These are phyloP conservation scores for Clavariopsis aquatica DNA, from an alignment of 495 filamentous ascomycete genomes.

Conservation along the genomic window DNA sequence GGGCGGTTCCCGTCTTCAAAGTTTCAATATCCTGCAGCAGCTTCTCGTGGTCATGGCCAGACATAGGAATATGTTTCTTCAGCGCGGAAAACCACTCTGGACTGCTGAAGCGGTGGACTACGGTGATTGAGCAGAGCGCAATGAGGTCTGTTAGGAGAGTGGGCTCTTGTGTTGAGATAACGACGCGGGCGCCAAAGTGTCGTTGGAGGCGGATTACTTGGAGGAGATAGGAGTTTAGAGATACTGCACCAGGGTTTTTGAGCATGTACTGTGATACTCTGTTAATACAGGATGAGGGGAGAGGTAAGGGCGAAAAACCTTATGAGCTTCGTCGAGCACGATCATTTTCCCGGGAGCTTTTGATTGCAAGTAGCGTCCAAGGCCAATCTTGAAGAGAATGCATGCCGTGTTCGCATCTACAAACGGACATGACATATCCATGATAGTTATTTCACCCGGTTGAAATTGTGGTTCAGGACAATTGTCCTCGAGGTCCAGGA, in stretches of 20 bases:
- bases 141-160: slow-evolving; percentile 70
- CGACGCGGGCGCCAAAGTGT: slow-evolving; percentile 64
- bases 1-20: slow-evolving; percentile 15
- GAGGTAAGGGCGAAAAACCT: slow-evolving; percentile 43
- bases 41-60: slow-evolving; percentile 28
- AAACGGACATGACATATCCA: slow-evolving; percentile 75
- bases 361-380: slow-evolving; percentile 17
- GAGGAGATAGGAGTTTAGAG: slow-evolving; percentile 65
- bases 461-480: slow-evolving; percentile 21
- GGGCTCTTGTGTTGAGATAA: slow-evolving; percentile 79
- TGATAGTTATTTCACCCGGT: slow-evolving; percentile 64
- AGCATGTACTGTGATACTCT: slow-evolving; percentile 54
- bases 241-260: slow-evolving; percentile 47
- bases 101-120: slow-evolving; percentile 74
- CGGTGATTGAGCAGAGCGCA: slow-evolving; percentile 67
- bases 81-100: slow-evolving; percentile 68
- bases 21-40: slow-evolving; percentile 8
- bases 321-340: slow-evolving; percentile 63
- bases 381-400: slow-evolving; percentile 66
- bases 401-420: slow-evolving; percentile 67
- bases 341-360: slow-evolving; percentile 51
- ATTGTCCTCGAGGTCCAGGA: slow-evolving; percentile 52
- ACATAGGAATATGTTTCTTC: slow-evolving; percentile 54
- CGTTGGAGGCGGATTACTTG: slow-evolving; percentile 68
- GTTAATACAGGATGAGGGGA: not conserved